Conservation (phyloP, 139 green algal species). For the Yamagishiella unicocca region DNA sequence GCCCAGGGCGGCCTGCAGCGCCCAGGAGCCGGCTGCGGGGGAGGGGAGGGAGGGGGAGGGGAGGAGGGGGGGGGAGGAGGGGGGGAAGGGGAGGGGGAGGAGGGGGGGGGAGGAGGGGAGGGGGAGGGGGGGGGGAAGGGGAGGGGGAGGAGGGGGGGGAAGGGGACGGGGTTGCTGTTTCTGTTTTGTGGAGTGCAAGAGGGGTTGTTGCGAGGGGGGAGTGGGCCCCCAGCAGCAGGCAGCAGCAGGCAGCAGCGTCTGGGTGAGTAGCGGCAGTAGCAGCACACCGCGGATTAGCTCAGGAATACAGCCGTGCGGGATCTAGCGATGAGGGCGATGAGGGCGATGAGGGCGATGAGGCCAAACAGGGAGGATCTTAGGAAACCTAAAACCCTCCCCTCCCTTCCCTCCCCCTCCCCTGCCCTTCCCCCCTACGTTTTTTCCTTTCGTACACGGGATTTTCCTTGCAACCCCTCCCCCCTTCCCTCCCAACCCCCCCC, state of each 20-base stretch:
- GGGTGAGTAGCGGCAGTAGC: too few relatives aligned
- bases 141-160: not conserved
- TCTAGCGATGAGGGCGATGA: too few relatives aligned
- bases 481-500: not conserved
- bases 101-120: too few relatives aligned
- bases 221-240: too few relatives aligned
- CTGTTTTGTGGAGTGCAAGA: too few relatives aligned
- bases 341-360: too few relatives aligned
- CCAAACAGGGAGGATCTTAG: too few relatives aligned
- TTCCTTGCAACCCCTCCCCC: not conserved
- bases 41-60: not conserved
- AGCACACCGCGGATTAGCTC: too few relatives aligned
- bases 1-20: conserved; percentile 31
- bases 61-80: not conserved
- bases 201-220: too few relatives aligned
- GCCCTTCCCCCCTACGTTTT: not conserved
- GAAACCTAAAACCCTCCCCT: too few relatives aligned
- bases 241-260: too few relatives aligned
- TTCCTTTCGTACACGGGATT: not conserved
- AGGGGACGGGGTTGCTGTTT: not conserved
- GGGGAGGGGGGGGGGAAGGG: not conserved
- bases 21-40: conserved; percentile 13
- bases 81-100: not conserved
- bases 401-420: not conserved
- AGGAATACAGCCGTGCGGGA: too few relatives aligned